Evolutionary conservation across 2,329 filamentous ascomycete species (phyloP).

Genomic region (Huntiella savannae): DNA sequence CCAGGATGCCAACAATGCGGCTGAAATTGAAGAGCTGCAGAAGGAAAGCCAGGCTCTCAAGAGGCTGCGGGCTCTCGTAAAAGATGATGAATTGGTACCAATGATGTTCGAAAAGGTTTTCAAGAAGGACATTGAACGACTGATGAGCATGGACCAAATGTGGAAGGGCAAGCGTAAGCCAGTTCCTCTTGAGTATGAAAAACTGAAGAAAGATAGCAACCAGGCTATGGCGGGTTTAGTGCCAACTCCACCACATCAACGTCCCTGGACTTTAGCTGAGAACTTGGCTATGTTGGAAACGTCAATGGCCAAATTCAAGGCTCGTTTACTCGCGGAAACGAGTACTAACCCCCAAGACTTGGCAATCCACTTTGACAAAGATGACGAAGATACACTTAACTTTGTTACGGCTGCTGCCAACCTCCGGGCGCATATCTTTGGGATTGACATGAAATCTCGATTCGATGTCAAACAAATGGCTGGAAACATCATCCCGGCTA

Average conservation of each 20-base stretch:
- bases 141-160: constrained; percentile 84
- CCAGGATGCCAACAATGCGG: constrained; percentile 61
- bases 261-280: constrained; percentile 60
- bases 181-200: constrained; percentile 50
- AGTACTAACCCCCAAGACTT: constrained; percentile 35
- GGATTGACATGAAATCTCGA: constrained; percentile 70
- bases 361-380: constrained; percentile 82
- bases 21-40: constrained; percentile 74
- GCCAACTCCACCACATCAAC: too few species aligned
- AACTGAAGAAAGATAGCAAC: constrained; percentile 42
- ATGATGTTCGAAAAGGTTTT: constrained; percentile 91
- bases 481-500: constrained; percentile 95
- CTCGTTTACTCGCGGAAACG: constrained; percentile 48
- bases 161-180: constrained; percentile 73
- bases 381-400: constrained; percentile 84
- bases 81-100: constrained; percentile 54
- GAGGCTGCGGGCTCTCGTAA: constrained; percentile 63
- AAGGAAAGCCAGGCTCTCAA: constrained; percentile 71
- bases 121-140: constrained; percentile 59
- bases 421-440: constrained; percentile 72
- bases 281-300: constrained; percentile 75
- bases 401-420: constrained; percentile 88
- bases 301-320: constrained; percentile 46
- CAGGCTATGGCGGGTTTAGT: constrained; percentile 28
- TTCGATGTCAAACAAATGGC: constrained; percentile 99